phyloP scores from a whole-genome alignment of 2,329 filamentous ascomycete genomes.

The Pseudovirgaria hyperparasitica region DNA sequence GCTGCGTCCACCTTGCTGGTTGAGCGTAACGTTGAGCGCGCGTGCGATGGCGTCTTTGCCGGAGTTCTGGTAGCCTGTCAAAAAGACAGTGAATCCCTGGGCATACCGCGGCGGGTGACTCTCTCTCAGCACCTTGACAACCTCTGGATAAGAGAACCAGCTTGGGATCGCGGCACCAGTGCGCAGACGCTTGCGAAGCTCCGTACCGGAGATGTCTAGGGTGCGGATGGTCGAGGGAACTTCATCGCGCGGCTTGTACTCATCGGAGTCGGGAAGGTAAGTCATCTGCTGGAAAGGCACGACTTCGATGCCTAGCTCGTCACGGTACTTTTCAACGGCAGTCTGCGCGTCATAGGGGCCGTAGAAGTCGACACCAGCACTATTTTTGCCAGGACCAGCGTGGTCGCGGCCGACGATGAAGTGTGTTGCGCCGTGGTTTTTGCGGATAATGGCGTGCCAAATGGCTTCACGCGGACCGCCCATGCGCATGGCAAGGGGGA shows the following conservation, averaged over 20 bases:
- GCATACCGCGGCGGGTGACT: conserved; percentile 82
- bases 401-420: conserved; percentile 99
- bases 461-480: conserved; percentile 95
- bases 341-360: conserved; percentile 95
- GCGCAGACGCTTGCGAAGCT: conserved; percentile 82
- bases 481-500: conserved; percentile 98
- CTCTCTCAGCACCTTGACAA: conserved; percentile 90
- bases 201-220: conserved; percentile 44
- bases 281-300: conserved; percentile 99
- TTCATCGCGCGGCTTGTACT: conserved; percentile 89
- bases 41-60: conserved; percentile 96
- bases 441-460: conserved; percentile 99
- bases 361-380: conserved; percentile 92
- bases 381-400: conserved; percentile 96
- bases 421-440: conserved; percentile 98
- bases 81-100: conserved; percentile 97
- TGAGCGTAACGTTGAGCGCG: conserved; percentile 89
- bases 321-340: conserved; percentile 89
- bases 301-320: conserved; percentile 96
- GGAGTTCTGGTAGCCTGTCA: conserved; percentile 91
- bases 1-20: conserved; percentile 92
- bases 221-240: conserved; percentile 75
- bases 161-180: conserved; percentile 92
- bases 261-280: conserved; percentile 91
- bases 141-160: conserved; percentile 99